Base-by-base conservation (phyloP, 1,284 basidiomycete genomes). In the Heterobasidion irregulare region DNA sequence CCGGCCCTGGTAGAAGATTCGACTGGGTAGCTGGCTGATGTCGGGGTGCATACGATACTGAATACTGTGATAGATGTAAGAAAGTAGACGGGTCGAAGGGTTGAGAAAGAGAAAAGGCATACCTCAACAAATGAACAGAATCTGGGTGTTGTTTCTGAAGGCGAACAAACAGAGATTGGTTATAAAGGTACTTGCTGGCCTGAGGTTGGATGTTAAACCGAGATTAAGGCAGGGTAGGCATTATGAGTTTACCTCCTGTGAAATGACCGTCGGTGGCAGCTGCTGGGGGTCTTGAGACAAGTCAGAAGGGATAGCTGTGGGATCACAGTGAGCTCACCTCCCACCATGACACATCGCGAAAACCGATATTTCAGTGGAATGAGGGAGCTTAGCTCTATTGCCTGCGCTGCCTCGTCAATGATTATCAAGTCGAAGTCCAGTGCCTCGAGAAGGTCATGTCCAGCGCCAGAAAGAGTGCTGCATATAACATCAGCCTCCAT, bases 41-140 rank as follows among this genome's bases (percentile, higher is more conserved):
- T 91, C 85, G 1, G 97, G 96, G 69, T 99, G 95, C 97, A 99
- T 99, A 66, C 97, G 96, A 68, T 99, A 99, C 72, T 99, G 97
- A 50, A 99, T 99, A 62, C 92, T 94, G 58, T 35, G 45, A 15
- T 55, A 35, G 43, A 16, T 52, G 43, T 59, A 47, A 56, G 52
- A 48, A 16, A 63, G 33, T 16, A 8, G n/a, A 47, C 53, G 18
- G 2, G 33, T 9, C 18, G 26, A 52, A 34, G 32, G 32, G 15
- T 35, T 19, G 43, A 46, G 16, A 9, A 56, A 7, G 47, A n/a
- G 46, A 53, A 32, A 41, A 47, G 34, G 52, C 75, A 59, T 63
- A 91, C 93, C 91, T 96, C 46, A 99, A 76, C 5, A 99, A 76
- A 70, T 99, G 92, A 50, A 97, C 92, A 32, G 88, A 83, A 10